Conservation (phyloP, 352 stramenopile species). For the Detonula confervacea region DNA sequence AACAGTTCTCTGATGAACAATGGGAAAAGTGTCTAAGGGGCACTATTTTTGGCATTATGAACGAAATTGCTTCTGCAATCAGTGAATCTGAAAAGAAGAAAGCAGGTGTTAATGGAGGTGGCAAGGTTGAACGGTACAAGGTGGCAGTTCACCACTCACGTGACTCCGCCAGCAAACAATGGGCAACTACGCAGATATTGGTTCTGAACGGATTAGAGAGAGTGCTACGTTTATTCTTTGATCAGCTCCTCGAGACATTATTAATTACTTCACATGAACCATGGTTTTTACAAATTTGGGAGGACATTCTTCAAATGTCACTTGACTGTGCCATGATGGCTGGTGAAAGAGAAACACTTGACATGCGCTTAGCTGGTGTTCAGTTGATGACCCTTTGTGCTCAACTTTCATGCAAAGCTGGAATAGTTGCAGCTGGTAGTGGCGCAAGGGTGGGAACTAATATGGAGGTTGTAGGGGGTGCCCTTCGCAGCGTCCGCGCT, state of each 20-base stretch:
- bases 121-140: slow-evolving; percentile 69
- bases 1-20: slow-evolving; percentile 89
- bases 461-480: slow-evolving; percentile 86
- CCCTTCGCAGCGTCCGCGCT: slow-evolving; percentile 72
- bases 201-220: slow-evolving; percentile 92
- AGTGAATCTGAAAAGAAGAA: slow-evolving; percentile 47
- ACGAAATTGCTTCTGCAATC: slow-evolving; percentile 45
- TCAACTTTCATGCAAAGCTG: slow-evolving; percentile 74
- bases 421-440: slow-evolving; percentile 71
- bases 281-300: slow-evolving; percentile 82
- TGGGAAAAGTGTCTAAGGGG: slow-evolving; percentile 94
- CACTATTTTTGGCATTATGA: slow-evolving; percentile 91
- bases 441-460: slow-evolving; percentile 81
- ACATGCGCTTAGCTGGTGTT: slow-evolving; percentile 72
- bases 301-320: slow-evolving; percentile 70
- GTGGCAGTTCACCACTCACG: slow-evolving; percentile 94
- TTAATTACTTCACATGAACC: slow-evolving; percentile 30
- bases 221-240: slow-evolving; percentile 88
- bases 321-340: slow-evolving; percentile 62
- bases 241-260: slow-evolving; percentile 63
- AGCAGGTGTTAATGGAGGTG: slow-evolving; percentile 16
- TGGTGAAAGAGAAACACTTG: slow-evolving; percentile 78
- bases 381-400: slow-evolving; percentile 76
- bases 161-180: slow-evolving; percentile 96
- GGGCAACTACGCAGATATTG: slow-evolving; percentile 93